Evolutionary conservation across 352 stramenopile genomes (phyloP).

Genomic region (Globisporangium polare): DNA sequence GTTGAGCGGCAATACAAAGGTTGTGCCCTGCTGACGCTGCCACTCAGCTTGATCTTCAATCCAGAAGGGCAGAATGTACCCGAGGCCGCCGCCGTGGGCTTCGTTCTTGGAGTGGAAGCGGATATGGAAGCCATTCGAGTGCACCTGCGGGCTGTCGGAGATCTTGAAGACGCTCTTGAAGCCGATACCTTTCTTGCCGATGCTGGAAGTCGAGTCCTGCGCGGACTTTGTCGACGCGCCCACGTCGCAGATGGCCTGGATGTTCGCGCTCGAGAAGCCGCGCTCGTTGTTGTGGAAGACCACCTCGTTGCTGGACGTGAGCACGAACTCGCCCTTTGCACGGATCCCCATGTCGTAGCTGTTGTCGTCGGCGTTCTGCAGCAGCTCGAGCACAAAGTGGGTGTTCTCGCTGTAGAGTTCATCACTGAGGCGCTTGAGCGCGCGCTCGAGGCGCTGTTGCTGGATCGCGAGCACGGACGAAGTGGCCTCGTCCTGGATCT

Average conservation of each 20-base stretch:
- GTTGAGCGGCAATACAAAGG: conserved; percentile 77
- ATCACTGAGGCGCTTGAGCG: conserved; percentile 82
- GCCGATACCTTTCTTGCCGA: conserved; percentile 89
- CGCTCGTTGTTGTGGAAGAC: conserved; percentile 85
- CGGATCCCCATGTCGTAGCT: conserved; percentile 36
- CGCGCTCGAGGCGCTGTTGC: conserved; percentile 73
- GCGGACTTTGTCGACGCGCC: conserved; percentile 76
- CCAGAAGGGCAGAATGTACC: conserved; percentile 83
- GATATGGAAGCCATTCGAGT: conserved; percentile 87
- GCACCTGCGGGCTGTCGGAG: conserved; percentile 73
- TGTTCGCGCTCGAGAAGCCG: conserved; percentile 71
- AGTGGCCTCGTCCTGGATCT: conserved; percentile 56
- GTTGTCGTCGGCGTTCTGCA: conserved; percentile 89
- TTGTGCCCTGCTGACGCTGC: conserved; percentile 45
- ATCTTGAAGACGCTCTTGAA: conserved; percentile 93
- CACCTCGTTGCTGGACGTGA: conserved; percentile 45
- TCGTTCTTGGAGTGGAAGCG: conserved; percentile 66
- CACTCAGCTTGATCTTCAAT: conserved; percentile 44
- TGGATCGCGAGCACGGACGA: conserved; percentile 61
- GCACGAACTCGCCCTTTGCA: conserved; percentile 56
- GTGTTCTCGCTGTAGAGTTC: conserved; percentile 86
- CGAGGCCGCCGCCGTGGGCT: conserved; percentile 40
- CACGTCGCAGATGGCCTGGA: conserved; percentile 85
- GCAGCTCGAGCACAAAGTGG: conserved; percentile 85
- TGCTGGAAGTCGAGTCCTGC: conserved; percentile 39